Evolutionary conservation across 345 rosid species (phyloP).

Genomic region (Salix exigua): DNA sequence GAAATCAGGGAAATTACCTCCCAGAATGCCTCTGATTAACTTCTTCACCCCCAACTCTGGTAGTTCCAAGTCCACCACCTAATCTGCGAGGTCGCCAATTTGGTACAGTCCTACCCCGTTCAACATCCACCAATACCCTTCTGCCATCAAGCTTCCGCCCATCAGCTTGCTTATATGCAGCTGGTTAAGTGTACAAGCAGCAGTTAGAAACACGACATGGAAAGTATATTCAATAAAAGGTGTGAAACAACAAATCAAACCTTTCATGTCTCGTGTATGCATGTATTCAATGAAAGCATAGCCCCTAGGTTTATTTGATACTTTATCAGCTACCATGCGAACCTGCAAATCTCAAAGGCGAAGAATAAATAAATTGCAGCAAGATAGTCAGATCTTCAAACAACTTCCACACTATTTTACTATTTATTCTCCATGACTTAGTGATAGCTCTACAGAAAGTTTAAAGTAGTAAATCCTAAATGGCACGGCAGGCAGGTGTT

Average conservation of each 20-base stretch:
- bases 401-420: background rate
- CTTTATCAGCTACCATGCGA: constrained; percentile 65
- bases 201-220: background rate
- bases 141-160: constrained; percentile 96
- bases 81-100: constrained; percentile 99
- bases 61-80: constrained; percentile 99
- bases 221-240: background rate
- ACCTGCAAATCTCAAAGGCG: constrained; percentile 54
- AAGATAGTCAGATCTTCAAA: background rate
- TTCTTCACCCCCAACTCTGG: constrained; percentile 85
- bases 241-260: constrained; percentile 28
- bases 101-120: constrained; percentile 98
- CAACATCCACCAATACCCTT: constrained; percentile 98
- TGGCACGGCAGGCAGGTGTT: constrained; percentile 86
- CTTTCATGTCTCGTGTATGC: constrained; percentile 98
- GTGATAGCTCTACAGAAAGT: constrained; percentile 27
- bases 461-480: constrained; percentile 47
- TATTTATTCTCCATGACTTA: constrained; percentile 21
- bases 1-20: constrained; percentile 25
- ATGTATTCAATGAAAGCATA: constrained; percentile 90
- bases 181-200: constrained; percentile 34
- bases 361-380: constrained; percentile 30
- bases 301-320: constrained; percentile 82
- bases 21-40: constrained; percentile 47
- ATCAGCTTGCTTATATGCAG: constrained; percentile 99